phyloP scores from a whole-genome alignment of 257 asterid species.

The Dorcoceras hygrometricum region DNA sequence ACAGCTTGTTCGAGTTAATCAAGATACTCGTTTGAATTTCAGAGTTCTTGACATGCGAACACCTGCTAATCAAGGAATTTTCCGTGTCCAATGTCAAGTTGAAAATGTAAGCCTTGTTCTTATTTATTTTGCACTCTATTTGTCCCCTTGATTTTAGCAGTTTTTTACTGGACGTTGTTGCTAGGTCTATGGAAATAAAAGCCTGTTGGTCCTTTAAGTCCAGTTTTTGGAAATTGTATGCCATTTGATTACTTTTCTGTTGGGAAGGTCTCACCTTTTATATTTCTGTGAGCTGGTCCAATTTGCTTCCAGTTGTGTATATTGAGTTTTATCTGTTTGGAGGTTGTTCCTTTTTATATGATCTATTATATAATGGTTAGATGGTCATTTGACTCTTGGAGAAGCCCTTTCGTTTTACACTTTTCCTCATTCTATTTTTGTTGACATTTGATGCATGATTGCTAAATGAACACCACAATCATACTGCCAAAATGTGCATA shows the following conservation, averaged over 20 bases:
- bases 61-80: slow-evolving; percentile 87
- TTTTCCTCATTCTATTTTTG: not conserved
- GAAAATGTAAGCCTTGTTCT: slow-evolving; percentile 46
- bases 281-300: not conserved
- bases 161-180: not conserved
- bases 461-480: not conserved
- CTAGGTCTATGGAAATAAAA: not conserved
- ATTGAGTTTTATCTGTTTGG: not conserved
- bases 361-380: not conserved
- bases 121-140: not conserved
- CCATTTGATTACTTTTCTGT: not conserved
- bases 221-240: not conserved
- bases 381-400: not conserved
- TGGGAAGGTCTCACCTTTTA: not conserved
- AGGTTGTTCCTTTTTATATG: not conserved
- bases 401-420: not conserved
- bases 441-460: not conserved
- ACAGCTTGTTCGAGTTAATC: slow-evolving; percentile 84
- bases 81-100: slow-evolving; percentile 68
- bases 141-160: slow-evolving; percentile 1
- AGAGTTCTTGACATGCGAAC: slow-evolving; percentile 85
- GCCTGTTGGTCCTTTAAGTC: not conserved
- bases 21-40: slow-evolving; percentile 83
- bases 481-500: not conserved
- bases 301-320: not conserved